Evolutionary conservation across 192 early-diverging fungal species (phyloP).

Genomic region (Entrophospora sp.): DNA sequence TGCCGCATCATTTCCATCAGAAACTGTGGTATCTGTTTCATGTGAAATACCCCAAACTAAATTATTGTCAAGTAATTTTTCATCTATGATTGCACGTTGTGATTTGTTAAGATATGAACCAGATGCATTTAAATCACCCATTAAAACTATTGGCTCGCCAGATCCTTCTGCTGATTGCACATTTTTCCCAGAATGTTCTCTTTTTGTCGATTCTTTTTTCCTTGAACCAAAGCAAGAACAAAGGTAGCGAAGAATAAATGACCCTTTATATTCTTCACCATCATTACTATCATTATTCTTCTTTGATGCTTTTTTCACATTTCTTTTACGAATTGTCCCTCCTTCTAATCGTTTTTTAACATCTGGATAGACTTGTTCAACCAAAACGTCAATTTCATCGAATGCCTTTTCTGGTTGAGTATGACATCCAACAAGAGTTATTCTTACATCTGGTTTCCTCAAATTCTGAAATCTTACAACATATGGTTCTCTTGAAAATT

Average conservation of each 20-base stretch:
- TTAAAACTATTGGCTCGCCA: constrained; percentile 15
- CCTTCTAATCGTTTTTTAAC: constrained; percentile 2
- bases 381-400: constrained; percentile 8
- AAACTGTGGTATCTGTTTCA: constrained; percentile 13
- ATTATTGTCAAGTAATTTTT: not conserved
- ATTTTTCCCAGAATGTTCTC: not conserved
- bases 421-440: constrained; percentile 19
- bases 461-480: constrained; percentile 18
- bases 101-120: constrained; percentile 15
- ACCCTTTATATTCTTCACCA: not conserved
- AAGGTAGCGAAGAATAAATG: not conserved
- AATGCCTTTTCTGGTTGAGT: constrained; percentile 18
- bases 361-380: constrained; percentile 4
- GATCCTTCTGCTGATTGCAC: not conserved
- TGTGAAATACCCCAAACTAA: constrained; percentile 13
- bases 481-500: constrained; percentile 15
- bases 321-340: not conserved
- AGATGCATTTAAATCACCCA: constrained; percentile 23
- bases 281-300: not conserved
- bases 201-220: not conserved
- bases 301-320: not conserved
- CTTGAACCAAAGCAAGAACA: not conserved
- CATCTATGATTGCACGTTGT: constrained; percentile 7
- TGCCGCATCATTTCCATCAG: not conserved
- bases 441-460: not conserved